A percentile compares a stretch with the other conserved stretches of the same genome.
Evolutionary conservation across 306 rosid genomes (phyloP).

Genomic region (Adenanthera pavonina): DNA sequence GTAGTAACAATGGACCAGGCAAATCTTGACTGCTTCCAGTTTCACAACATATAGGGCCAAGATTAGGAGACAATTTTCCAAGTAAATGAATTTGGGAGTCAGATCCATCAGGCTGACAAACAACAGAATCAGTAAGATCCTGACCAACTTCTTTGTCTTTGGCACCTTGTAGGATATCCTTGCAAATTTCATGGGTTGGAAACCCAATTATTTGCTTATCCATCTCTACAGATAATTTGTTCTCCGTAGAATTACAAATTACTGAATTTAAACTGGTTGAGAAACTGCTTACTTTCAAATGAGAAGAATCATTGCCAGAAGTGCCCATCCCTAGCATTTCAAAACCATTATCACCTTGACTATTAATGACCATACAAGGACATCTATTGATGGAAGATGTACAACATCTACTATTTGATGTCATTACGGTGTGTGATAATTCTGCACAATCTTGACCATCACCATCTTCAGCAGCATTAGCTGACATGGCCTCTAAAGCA

Average conservation of each 20-base stretch:
- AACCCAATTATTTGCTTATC: constrained; percentile 46
- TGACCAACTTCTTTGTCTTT: constrained; percentile 44
- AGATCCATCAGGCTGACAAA: constrained; percentile 43
- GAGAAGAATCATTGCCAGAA: constrained; percentile 44
- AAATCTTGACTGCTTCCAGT: constrained; percentile 48
- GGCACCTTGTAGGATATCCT: constrained; percentile 44
- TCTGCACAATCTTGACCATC: constrained; percentile 59
- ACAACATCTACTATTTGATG: constrained; percentile 45
- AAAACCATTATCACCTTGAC: constrained; percentile 44
- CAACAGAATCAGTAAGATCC: constrained; percentile 47
- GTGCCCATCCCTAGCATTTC: constrained; percentile 45
- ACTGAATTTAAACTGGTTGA: constrained; percentile 50
- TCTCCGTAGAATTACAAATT: constrained; percentile 42
- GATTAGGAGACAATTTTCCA: constrained; percentile 48
- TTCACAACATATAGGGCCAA: constrained; percentile 45
- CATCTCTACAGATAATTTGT: constrained; percentile 46
- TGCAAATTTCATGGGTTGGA: constrained; percentile 41
- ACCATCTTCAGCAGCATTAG: constrained; percentile 80
- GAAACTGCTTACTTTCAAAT: constrained; percentile 42
- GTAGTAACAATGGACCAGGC: constrained; percentile 45
- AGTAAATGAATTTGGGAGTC: constrained; percentile 41
- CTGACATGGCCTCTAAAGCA: constrained; percentile 99
- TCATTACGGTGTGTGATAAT: constrained; percentile 45
- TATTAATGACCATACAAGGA: constrained; percentile 43
- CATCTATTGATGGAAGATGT: constrained; percentile 41